Base-by-base conservation (phyloP, 257 asterid species). In the Solanum tacnaense region DNA sequence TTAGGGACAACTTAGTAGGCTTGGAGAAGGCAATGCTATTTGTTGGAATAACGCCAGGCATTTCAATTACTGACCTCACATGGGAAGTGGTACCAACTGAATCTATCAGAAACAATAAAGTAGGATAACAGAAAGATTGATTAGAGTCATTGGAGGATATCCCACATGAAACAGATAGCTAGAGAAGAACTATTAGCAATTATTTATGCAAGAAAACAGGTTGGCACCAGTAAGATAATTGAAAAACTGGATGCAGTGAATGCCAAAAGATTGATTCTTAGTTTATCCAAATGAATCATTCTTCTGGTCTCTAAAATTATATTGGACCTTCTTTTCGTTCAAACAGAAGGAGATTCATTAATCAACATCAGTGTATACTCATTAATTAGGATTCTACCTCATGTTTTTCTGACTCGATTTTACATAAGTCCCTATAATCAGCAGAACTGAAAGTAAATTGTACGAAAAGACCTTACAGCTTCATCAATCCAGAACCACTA, bases 41-140 rank as follows among this genome's bases (percentile, higher is more conserved):
- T 86, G 89, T 44, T 85, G 90, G 87, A 89, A 93, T 82, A 71
- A 86, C 60, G 52, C 95, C 93, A 89, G 93, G 95, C 88, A 90
- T 92, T 87, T 93, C 96, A 41, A 89, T 71, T 81, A 86, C 84
- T 31, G 93, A 75, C 89, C 90, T 92, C 83, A 91, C 75, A 86
- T 91, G 94, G 76, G 93, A 92, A 73, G 90, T 84, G 60, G 91
- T 86, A 86, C 95, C 91, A 49, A 87, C 91, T 25, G 90, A 90
- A 92, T 87, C 89, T 88, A 81, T 81, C 70, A 81, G 41, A 90
- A 92, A 90, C 86, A 84, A 38, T 56, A 35, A 4, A 32, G 38
- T 52, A 46, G 74, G 71, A 87, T 83, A 38, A 86, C 86, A 89
- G 39, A 87, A 83, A 65, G 16, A 87, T 65, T 15, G 27, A 72